Evolutionary conservation across 805 yeast genomes (phyloP).

Genomic region (Scheffersomyces lignosus): DNA sequence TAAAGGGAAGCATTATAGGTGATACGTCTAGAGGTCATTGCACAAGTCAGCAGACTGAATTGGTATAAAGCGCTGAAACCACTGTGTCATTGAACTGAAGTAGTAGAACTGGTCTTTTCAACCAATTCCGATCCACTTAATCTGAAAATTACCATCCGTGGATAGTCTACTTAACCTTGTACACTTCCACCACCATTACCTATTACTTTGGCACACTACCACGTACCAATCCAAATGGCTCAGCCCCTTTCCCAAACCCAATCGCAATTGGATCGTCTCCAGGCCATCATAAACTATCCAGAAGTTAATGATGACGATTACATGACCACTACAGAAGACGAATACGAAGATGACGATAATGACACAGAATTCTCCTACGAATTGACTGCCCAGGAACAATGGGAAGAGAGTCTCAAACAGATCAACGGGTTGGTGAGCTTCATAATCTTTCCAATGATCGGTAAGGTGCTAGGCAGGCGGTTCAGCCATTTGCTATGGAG

Average conservation of each 20-base stretch:
- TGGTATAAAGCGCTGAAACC: no score
- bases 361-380: constrained; percentile 17
- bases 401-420: constrained; percentile 70
- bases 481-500: constrained; percentile 38
- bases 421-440: constrained; percentile 56
- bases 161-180: no score
- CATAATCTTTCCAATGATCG: constrained; percentile 64
- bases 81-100: no score
- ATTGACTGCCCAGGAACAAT: constrained; percentile 61
- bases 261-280: background rate
- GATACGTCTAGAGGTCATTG: no score
- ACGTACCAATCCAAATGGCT: no score
- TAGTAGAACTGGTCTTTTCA: no score
- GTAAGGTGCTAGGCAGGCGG: constrained; percentile 66
- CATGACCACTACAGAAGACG: constrained; percentile 3
- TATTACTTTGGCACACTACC: background rate
- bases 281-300: constrained; percentile 7
- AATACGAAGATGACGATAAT: constrained; percentile 9
- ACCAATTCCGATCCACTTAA: no score
- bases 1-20: no score
- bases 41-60: no score
- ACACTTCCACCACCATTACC: no score
- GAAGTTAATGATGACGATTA: constrained; percentile 8
- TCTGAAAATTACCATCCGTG: no score
- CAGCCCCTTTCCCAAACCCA: background rate